Conservation (phyloP, 345 rosid species). For the Citrus reticulata region DNA sequence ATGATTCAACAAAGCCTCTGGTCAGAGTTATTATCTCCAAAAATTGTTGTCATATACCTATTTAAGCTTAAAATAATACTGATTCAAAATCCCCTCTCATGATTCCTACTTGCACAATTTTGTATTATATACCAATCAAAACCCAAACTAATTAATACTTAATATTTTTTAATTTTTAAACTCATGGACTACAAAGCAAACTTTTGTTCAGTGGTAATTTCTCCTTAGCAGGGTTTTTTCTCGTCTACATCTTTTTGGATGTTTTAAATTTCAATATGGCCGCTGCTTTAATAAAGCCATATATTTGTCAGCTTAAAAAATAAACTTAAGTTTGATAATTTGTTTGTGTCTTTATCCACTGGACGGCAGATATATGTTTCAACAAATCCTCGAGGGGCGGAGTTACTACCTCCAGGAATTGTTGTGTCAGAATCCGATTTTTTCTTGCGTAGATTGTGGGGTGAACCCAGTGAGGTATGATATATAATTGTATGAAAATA, state of each 20-base stretch:
- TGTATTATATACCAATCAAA: background rate
- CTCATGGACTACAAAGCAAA: background rate
- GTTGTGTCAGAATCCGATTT: constrained; percentile 76
- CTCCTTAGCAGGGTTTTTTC: background rate
- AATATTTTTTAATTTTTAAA: background rate
- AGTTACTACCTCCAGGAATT: constrained; percentile 85
- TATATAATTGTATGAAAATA: background rate
- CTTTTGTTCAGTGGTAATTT: background rate
- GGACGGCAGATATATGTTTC: constrained; percentile 67
- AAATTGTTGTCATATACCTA: constrained; percentile 29
- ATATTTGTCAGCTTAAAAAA: background rate
- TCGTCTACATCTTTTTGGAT: background rate
- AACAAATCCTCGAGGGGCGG: constrained; percentile 93
- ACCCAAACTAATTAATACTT: background rate
- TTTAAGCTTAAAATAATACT: background rate
- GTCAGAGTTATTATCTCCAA: constrained; percentile 76
- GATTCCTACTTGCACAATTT: constrained; percentile 10
- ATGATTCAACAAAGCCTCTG: constrained; percentile 71
- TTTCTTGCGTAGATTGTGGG: constrained; percentile 89
- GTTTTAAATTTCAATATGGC: background rate
- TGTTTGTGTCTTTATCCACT: constrained; percentile 11
- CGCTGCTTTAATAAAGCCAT: background rate
- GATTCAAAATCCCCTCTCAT: background rate
- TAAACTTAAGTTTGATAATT: constrained; percentile 1
- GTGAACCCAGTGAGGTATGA: constrained; percentile 87